Evolutionary conservation across 2,329 filamentous ascomycete genomes (phyloP), one percentile per base, ranked within the genome.

Genomic region (Penicillium sclerotigenum): DNA sequence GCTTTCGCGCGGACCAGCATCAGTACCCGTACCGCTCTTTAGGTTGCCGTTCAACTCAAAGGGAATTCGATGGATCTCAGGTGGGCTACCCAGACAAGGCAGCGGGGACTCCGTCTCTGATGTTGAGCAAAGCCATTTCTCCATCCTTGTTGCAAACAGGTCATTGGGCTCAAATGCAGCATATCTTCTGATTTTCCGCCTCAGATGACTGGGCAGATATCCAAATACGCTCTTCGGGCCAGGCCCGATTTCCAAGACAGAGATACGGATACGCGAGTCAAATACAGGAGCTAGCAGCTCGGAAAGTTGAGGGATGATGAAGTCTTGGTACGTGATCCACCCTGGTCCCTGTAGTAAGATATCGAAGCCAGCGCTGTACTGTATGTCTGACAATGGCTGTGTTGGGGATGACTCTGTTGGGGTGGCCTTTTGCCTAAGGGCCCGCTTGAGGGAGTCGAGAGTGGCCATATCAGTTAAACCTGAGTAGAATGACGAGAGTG

Each of bases 231-330:
- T 86, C 67, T 78, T 74, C 0, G 81, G 78, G 9, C 84, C 84
- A 0, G 85, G 82, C 59, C 83, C 82, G 47, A 87, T 80, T 62
- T 87, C 85, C 6, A 87, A 73, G 16, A 80, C 77, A 4, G 83
- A 85, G 58, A 86, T 68, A 13, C 63, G 13, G 28, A 14, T 47
- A 29, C 73, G 75, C 6, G 77, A 78, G 34, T 71, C 63, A 60
- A 80, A 67, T 33, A 82, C 70, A 52, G 75, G 62, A 1, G 52
- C 47, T 2, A 85, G 61, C 0, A 81, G 58, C 34, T 68, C 63
- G 47, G 71, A 70, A 5, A 85, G 68, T 40, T 82, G 76, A 40
- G 62, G 60, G 9, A 62, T 69, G 31, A 84, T 77, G 66, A 56
- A 85, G 47, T 79, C 67, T 65, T 74, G 60, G 66, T 85, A 83